Evolutionary conservation across 2,329 filamentous ascomycete species (phyloP).

Genomic region (Ilyonectria robusta): DNA sequence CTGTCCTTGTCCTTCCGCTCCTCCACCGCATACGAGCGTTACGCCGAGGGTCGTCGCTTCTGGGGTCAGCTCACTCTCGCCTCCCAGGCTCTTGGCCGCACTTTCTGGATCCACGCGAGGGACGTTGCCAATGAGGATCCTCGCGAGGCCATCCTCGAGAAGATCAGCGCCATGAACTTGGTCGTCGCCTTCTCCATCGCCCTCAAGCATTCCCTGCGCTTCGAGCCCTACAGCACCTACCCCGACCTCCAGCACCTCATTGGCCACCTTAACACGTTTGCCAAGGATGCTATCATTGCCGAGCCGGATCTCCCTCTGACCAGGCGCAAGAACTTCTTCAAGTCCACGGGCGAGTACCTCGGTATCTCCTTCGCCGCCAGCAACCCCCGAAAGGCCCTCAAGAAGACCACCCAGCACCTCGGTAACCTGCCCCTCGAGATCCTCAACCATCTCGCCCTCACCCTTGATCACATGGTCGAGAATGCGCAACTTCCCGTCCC

Average conservation of each 20-base stretch:
- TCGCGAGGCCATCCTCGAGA: constrained; percentile 78
- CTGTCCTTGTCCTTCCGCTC: constrained; percentile 83
- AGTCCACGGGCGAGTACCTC: constrained; percentile 78
- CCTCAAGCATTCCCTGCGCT: constrained; percentile 86
- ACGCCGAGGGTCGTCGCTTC: constrained; percentile 74
- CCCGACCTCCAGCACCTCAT: constrained; percentile 80
- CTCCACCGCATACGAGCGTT: constrained; percentile 83
- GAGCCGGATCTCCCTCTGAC: constrained; percentile 52
- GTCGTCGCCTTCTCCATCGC: constrained; percentile 83
- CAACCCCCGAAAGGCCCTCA: constrained; percentile 84
- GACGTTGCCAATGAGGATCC: constrained; percentile 63
- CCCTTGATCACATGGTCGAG: constrained; percentile 72
- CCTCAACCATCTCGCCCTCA: constrained; percentile 78
- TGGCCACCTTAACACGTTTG: constrained; percentile 82
- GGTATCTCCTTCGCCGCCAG: constrained; percentile 82
- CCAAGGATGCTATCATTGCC: constrained; percentile 65
- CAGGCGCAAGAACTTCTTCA: constrained; percentile 68
- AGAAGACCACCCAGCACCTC: constrained; percentile 78
- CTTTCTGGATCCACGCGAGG: constrained; percentile 87
- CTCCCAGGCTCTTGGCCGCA: constrained; percentile 77
- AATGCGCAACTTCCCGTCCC: constrained; percentile 69
- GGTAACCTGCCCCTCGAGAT: constrained; percentile 90
- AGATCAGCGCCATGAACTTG: constrained; percentile 83
- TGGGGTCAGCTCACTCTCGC: constrained; percentile 75
- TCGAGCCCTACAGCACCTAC: constrained; percentile 85